Evolutionary conservation across 1,284 basidiomycete genomes (phyloP), one percentile per base, ranked within the genome.

Genomic region (Ganoderma boninense): DNA sequence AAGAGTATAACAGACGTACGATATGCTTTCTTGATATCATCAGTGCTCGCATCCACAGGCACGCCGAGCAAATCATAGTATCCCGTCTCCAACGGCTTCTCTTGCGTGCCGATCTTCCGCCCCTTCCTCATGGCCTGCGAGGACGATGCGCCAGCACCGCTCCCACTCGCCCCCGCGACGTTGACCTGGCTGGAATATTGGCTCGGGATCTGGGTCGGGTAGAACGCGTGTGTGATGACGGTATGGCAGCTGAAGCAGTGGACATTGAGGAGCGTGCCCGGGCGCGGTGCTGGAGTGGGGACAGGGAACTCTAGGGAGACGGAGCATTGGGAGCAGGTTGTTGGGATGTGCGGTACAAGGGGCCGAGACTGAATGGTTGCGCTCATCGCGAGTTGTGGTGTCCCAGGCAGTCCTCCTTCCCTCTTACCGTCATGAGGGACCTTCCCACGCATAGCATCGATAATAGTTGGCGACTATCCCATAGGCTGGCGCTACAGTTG

Each of bases 1-100:
- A 23, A 43, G 40, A 5, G 40, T 62, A 26, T 42, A 23, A 18
- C 8, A 40, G 60, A 62, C 92, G 72, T 78, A 92, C 93, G 90
- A 83, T 99, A 99, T 2, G 97, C 95, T 82, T 97, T 98, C 86
- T 99, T 99, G 80, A 99, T 90, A 69, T 97, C 95, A 16, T 95
- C 95, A 2, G 88, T 87, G 18, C 92, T 92, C 5, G 95, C 95
- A 68, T 89, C 87, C 16, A 94, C 86, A 0, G 91, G 82, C 0
- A 97, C 87, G 6, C 93, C 94, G 3, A 97, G 85, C 40, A 94
- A 86, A 78, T 97, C 95, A 77, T 97, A 97, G 81, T 97, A 97
- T 18, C 89, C 92, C 23, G 93, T 95, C 79, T 97, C 96, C 57
- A 98, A 84, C 2, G 96, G 97, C 73, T 91, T 88, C 74, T 96